These are phyloP conservation scores for Boletus sp. DNA, from an alignment of 768 basidiomycete species.

Conservation along the genomic window DNA sequence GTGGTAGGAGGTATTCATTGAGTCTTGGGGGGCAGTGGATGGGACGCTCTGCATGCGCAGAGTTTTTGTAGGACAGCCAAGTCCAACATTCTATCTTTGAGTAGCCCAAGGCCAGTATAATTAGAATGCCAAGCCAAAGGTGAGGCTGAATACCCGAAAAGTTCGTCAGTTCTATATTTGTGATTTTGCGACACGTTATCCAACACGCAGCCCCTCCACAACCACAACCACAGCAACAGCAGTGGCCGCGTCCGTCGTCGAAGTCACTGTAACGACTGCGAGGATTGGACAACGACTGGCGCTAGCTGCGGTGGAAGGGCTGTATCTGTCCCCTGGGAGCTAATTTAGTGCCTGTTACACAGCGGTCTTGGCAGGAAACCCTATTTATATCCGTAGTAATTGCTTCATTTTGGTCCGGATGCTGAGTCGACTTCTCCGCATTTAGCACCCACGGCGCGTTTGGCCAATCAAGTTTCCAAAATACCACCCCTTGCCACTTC, in stretches of 20 bases:
- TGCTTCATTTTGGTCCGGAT: constrained; percentile 21
- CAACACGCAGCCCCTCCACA: neutral
- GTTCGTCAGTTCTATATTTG: constrained; percentile 22
- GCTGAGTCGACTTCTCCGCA: constrained; percentile 8
- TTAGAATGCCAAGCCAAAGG: constrained; percentile 46
- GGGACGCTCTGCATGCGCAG: constrained; percentile 20
- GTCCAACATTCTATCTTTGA: constrained; percentile 48
- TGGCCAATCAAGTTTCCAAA: constrained; percentile 26
- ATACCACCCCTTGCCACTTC: constrained; percentile 1
- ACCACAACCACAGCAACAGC: neutral
- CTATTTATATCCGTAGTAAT: constrained; percentile 31
- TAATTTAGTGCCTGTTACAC: constrained; percentile 32
- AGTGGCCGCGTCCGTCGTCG: neutral
- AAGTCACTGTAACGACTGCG: neutral
- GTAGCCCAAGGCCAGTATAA: constrained; percentile 34
- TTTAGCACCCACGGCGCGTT: constrained; percentile 10
- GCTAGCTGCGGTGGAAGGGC: neutral
- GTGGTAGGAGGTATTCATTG: constrained; percentile 29
- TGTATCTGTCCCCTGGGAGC: constrained; percentile 13
- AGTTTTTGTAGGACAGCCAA: constrained; percentile 45
- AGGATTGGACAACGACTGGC: neutral
- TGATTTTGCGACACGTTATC: constrained; percentile 7
- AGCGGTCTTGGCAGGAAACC: constrained; percentile 29
- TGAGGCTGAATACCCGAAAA: constrained; percentile 36
- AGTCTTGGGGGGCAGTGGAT: constrained; percentile 15